Evolutionary conservation across 495 filamentous ascomycete species (phyloP).

Genomic region (Aspergillus nidulans): DNA sequence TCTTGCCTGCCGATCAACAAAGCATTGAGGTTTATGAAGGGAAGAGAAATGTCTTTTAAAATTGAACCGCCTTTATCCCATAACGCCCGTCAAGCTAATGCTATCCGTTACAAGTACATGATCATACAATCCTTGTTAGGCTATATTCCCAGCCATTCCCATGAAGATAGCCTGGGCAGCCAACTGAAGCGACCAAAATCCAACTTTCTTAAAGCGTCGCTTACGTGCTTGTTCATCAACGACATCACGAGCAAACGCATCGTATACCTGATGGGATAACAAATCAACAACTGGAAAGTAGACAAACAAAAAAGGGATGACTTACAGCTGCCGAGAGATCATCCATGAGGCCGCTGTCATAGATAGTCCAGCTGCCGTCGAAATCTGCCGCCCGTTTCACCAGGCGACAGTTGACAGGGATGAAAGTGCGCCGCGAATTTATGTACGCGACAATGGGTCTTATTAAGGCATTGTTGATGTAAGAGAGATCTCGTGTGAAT

Average conservation of each 20-base stretch:
- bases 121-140: slow-evolving; percentile 44
- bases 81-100: slow-evolving; percentile 8
- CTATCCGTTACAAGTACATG: slow-evolving; percentile 10
- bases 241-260: slow-evolving; percentile 85
- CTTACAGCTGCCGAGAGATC: slow-evolving; percentile 83
- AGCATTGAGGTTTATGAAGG: not conserved
- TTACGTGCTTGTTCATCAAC: slow-evolving; percentile 79
- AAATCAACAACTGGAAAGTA: slow-evolving; percentile 12
- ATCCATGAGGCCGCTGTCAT: slow-evolving; percentile 90
- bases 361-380: slow-evolving; percentile 93
- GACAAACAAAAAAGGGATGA: not conserved
- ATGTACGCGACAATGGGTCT: slow-evolving; percentile 99
- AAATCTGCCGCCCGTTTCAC: slow-evolving; percentile 85
- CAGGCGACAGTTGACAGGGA: slow-evolving; percentile 90
- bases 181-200: slow-evolving; percentile 89
- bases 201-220: slow-evolving; percentile 89
- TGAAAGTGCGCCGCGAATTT: slow-evolving; percentile 87
- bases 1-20: not conserved
- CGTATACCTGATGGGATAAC: slow-evolving; percentile 57
- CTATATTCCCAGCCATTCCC: slow-evolving; percentile 85
- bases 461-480: slow-evolving; percentile 92
- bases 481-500: slow-evolving; percentile 84
- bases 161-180: slow-evolving; percentile 92
- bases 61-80: slow-evolving; percentile 13
- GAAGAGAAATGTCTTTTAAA: slow-evolving; percentile 6